Conservation (phyloP, 139 green algal species). For the Chlorella sorokiniana region DNA sequence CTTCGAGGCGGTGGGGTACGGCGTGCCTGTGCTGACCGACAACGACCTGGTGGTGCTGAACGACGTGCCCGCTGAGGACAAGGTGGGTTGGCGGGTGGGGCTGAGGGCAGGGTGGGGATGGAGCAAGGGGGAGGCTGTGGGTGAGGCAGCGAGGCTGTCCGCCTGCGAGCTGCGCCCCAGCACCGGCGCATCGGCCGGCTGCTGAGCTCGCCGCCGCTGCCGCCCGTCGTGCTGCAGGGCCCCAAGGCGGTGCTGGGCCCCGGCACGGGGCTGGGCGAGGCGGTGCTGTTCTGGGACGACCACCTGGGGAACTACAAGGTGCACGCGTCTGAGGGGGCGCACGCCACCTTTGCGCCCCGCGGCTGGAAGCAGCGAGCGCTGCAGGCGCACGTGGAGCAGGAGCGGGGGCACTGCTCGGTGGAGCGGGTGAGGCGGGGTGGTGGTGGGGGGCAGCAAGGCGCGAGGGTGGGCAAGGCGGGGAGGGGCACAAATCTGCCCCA, state of each 20-base stretch:
- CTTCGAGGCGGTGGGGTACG: constrained; percentile 95
- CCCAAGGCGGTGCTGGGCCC: constrained; percentile 89
- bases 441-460: neutral
- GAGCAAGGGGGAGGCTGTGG: too few relatives aligned
- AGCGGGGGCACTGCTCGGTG: constrained; percentile 79
- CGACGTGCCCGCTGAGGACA: constrained; percentile 45
- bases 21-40: constrained; percentile 67
- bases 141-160: neutral
- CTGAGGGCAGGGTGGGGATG: too few relatives aligned
- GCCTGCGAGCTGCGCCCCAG: neutral
- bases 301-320: constrained; percentile 40
- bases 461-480: neutral
- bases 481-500: too few relatives aligned
- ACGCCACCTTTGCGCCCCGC: constrained; percentile 85
- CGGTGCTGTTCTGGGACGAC: constrained; percentile 87
- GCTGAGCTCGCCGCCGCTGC: neutral
- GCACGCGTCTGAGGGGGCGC: constrained; percentile 72
- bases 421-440: constrained; percentile 34
- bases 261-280: constrained; percentile 89
- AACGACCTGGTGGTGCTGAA: constrained; percentile 72
- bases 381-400: constrained; percentile 63
- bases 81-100: constrained; percentile 26
- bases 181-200: neutral
- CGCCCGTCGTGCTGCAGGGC: too few relatives aligned
- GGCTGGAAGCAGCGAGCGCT: constrained; percentile 87